Base-by-base conservation (phyloP, 1,284 basidiomycete species). In the Omphalotus olearius region DNA sequence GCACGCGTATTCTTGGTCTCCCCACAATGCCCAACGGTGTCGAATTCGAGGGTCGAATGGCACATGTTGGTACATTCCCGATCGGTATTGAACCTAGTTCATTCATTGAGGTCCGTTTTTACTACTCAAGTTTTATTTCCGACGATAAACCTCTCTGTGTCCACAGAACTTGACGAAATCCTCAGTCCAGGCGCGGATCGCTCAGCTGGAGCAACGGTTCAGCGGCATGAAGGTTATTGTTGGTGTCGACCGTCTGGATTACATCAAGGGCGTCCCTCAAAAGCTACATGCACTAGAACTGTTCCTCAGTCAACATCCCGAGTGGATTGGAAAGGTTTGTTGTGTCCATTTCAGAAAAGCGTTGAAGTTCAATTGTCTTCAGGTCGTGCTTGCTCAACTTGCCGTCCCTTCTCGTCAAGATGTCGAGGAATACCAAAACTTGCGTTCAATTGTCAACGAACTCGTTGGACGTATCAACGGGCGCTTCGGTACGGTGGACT, bases 191-290 rank as follows among this genome's bases (percentile, higher is more conserved):
- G 78, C 83, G 53, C 86, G 97, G 23, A 85, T 99, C 55, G 67
- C 78, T 37, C 81, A 87, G 56, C 80, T 99, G 28, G 87, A 95
- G 69, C 83, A 91, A 48, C 83, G 95, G 41, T 99, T 98, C 69
- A 83, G 88, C 42, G 95, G 91, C 45, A 91, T 95, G 66, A 98
- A 98, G 71, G 88, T 99, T 65, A 98, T 99, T 65, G 93, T 99
- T 55, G 97, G 96, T 52, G 96, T 99, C 37, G 97, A 99, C 68
- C 85, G 96, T 41, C 78, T 99, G 47, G 97, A 99, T 68, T 99
- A 99, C 72, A 99, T 99, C 85, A 99, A 99, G 77, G 96, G 96
- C 64, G 93, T 99, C 25, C 96, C 96, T 2, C 96, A 99, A 68
- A 99, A 99, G 69, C 74, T 99, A 50, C 94, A 98, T 66, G 96